Evolutionary conservation across 345 rosid species (phyloP).

Genomic region (Streptanthus diversifolius): DNA sequence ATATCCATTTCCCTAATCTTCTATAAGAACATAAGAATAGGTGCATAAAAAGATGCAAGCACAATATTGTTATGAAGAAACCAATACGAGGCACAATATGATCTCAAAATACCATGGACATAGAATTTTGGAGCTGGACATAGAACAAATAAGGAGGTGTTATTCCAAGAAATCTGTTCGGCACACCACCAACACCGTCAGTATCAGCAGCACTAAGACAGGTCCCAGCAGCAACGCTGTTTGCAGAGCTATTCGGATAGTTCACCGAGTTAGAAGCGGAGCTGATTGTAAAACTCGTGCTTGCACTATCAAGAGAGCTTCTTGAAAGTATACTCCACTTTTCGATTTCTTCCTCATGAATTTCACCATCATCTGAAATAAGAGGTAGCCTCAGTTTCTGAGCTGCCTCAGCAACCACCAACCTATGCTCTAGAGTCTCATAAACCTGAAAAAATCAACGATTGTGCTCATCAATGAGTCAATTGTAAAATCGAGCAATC

Average conservation of each 20-base stretch:
- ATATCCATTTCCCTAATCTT: too few relatives aligned
- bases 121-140: constrained; percentile 73
- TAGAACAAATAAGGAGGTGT: constrained; percentile 83
- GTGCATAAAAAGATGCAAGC: background rate
- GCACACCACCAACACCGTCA: constrained; percentile 90
- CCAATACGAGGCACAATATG: background rate
- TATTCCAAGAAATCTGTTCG: constrained; percentile 88
- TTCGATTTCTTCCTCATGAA: constrained; percentile 90
- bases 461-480: background rate
- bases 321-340: constrained; percentile 82
- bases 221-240: constrained; percentile 42
- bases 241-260: constrained; percentile 54
- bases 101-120: constrained; percentile 51
- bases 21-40: background rate
- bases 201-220: constrained; percentile 47
- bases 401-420: constrained; percentile 95
- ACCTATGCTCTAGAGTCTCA: constrained; percentile 80
- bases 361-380: constrained; percentile 86
- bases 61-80: background rate
- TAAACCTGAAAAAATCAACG: constrained; percentile 50
- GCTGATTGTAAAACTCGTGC: constrained; percentile 66
- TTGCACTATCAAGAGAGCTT: constrained; percentile 83
- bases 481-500: background rate
- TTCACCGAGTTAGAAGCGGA: constrained; percentile 65
- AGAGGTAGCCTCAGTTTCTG: constrained; percentile 92